These are phyloP conservation scores for Sphagnum tenellum DNA, from an alignment of 225 moss, liverwort and hornwort species.

Conservation along the genomic window DNA sequence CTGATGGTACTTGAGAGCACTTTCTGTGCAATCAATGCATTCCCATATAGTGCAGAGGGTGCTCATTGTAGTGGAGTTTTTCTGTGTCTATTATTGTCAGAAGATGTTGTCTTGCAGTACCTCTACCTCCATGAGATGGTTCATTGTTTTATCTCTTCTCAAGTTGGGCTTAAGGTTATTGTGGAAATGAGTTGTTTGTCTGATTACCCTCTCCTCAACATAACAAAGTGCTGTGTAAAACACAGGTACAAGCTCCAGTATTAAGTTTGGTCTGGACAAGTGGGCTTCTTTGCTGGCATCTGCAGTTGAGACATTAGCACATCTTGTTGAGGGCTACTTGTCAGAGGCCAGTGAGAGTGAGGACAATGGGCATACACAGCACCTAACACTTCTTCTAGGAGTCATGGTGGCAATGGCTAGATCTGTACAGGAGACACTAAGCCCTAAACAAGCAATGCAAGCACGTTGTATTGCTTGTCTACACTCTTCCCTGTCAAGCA, in stretches of 20 bases:
- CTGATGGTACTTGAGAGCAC: constrained; percentile 23
- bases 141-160: background rate
- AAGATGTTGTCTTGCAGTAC: background rate
- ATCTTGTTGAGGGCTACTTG: constrained; percentile 27
- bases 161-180: too few relatives aligned
- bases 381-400: constrained; percentile 41
- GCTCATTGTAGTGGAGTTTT: too few relatives aligned
- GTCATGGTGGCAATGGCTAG: constrained; percentile 53
- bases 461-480: constrained; percentile 69
- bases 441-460: constrained; percentile 49
- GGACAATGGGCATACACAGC: constrained; percentile 11
- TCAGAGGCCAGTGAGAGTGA: constrained; percentile 22
- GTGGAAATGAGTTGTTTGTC: too few relatives aligned
- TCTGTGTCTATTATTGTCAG: too few relatives aligned
- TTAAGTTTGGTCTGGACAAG: constrained; percentile 25
- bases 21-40: background rate
- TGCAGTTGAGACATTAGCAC: constrained; percentile 69
- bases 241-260: constrained; percentile 8
- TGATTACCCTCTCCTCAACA: too few relatives aligned
- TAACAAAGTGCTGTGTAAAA: too few relatives aligned
- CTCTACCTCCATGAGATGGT: background rate
- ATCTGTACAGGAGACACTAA: constrained; percentile 48
- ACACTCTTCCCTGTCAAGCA: constrained; percentile 45
- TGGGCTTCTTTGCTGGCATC: constrained; percentile 72
- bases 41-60: too few relatives aligned